These are phyloP conservation scores for Bryoerythrophyllum caledonicum DNA, from an alignment of 225 moss, liverwort and hornwort species.

Conservation along the genomic window DNA sequence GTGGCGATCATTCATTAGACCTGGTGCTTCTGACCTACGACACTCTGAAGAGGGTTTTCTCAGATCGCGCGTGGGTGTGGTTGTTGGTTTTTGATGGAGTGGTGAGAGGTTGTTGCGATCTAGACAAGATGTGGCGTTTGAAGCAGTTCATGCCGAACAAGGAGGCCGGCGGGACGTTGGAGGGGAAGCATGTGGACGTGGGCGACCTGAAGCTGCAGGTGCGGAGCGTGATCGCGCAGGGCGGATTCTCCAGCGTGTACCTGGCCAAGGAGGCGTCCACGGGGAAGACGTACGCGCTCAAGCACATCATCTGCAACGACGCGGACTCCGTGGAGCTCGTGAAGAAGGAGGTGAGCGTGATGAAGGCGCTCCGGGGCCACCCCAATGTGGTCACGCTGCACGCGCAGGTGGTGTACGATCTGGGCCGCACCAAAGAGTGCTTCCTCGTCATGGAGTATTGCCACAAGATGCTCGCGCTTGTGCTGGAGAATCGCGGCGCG, in stretches of 20 bases:
- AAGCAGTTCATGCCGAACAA: slow-evolving; percentile 94
- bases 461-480: slow-evolving; percentile 89
- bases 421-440: slow-evolving; percentile 94
- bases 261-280: slow-evolving; percentile 67
- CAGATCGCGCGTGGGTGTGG: no score
- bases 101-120: neutral
- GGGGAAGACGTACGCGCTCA: slow-evolving; percentile 88
- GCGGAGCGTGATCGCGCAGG: slow-evolving; percentile 85
- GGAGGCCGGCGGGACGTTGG: slow-evolving; percentile 70
- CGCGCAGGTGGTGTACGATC: slow-evolving; percentile 89
- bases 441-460: slow-evolving; percentile 95
- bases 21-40: no score
- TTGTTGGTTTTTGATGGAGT: neutral
- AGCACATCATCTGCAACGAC: slow-evolving; percentile 97
- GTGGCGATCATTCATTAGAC: no score
- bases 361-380: slow-evolving; percentile 88
- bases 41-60: no score
- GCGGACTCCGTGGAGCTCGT: slow-evolving; percentile 90
- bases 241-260: slow-evolving; percentile 91
- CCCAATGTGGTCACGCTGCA: slow-evolving; percentile 89
- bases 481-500: slow-evolving; percentile 86
- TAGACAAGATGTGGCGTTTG: slow-evolving; percentile 84
- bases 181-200: slow-evolving; percentile 91
- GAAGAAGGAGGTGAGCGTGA: slow-evolving; percentile 84
- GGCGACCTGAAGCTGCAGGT: slow-evolving; percentile 92